Evolutionary conservation across 202 grass and related monocot genomes (phyloP), one percentile per base, ranked within the genome.

Genomic region (Carex sylvatica): DNA sequence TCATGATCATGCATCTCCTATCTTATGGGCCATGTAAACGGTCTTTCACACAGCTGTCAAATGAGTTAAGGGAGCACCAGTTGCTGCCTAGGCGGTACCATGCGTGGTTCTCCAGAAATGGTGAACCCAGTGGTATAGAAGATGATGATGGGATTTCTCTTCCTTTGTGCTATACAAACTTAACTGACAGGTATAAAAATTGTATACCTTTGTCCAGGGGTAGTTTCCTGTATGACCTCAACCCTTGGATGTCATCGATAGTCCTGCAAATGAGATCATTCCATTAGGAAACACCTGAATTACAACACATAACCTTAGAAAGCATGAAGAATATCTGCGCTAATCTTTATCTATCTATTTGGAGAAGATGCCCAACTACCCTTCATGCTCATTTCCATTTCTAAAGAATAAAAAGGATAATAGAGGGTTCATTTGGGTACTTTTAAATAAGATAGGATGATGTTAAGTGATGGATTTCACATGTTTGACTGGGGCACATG

Each of bases 61-160:
- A 91, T 79, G 95, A 98, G 72, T 88, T 98, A 51, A 67, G 90
- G 51, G 92, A 98, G 63, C 88, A 98, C 84, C 87, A 91, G 53
- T 72, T 98, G 58, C 85, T 98, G 65, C 95, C 95, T 87, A 95
- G 95, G 88, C 92, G 95, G 87, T 95, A 98, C 83, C 95, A 98
- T 91, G 92, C 91, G 63, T 98, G 95, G 95, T 95, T 91, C 85
- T 98, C 95, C 19, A 88, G 86, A 86, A 84, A 74, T 83, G 89
- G 87, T 79, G 85, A 86, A 65, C 84, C 78, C 61, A 95, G 86
- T 59, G 89, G 95, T 9, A 87, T 93, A 88, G 89, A 93, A 87
- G 90, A 95, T 83, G 95, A 98, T 88, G 92, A 98, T 70, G 95
- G 95, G 69, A 90, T 84, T 82, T 98, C 95, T 65, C 91, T 98